Evolutionary conservation across 495 filamentous ascomycete species (phyloP).

Genomic region (Bathelium albidoporum): DNA sequence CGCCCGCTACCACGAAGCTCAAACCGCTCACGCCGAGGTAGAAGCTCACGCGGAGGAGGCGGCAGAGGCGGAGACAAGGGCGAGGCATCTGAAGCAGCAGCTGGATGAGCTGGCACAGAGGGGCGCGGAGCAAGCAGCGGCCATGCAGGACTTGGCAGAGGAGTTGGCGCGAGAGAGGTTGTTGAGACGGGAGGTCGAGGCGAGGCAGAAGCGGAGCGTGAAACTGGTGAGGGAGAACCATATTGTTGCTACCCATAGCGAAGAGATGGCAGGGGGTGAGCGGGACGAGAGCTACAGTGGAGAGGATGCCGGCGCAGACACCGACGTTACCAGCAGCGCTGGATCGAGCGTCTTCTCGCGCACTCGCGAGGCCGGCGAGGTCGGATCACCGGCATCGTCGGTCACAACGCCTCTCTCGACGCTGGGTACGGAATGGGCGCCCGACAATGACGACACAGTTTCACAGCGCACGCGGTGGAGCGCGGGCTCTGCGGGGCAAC

Average conservation of each 20-base stretch:
- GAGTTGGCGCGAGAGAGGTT: constrained; percentile 54
- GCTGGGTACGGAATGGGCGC: constrained; percentile 8
- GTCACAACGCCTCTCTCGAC: constrained; percentile 9
- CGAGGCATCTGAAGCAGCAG: constrained; percentile 57
- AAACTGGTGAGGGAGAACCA: background rate
- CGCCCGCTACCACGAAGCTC: constrained; percentile 47
- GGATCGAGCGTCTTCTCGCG: constrained; percentile 21
- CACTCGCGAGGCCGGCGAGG: constrained; percentile 1
- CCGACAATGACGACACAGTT: background rate
- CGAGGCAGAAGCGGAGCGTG: constrained; percentile 24
- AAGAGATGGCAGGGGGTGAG: constrained; percentile 14
- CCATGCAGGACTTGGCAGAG: constrained; percentile 51
- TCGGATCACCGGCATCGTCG: no score
- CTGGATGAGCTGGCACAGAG: constrained; percentile 67
- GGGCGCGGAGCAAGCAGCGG: constrained; percentile 52
- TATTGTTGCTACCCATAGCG: constrained; percentile 10
- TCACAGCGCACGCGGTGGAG: background rate
- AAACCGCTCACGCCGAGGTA: constrained; percentile 51
- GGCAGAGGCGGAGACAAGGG: constrained; percentile 61
- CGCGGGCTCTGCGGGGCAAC: background rate
- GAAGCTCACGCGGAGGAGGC: constrained; percentile 59
- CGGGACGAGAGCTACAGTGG: constrained; percentile 12
- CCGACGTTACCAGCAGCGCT: constrained; percentile 17
- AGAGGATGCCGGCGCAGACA: constrained; percentile 29
- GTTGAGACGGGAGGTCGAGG: constrained; percentile 44